A percentile compares a stretch with the other conserved stretches of the same genome.
phyloP scores from a whole-genome alignment of 2,329 filamentous ascomycete species.

The Talaromyces sp. region DNA sequence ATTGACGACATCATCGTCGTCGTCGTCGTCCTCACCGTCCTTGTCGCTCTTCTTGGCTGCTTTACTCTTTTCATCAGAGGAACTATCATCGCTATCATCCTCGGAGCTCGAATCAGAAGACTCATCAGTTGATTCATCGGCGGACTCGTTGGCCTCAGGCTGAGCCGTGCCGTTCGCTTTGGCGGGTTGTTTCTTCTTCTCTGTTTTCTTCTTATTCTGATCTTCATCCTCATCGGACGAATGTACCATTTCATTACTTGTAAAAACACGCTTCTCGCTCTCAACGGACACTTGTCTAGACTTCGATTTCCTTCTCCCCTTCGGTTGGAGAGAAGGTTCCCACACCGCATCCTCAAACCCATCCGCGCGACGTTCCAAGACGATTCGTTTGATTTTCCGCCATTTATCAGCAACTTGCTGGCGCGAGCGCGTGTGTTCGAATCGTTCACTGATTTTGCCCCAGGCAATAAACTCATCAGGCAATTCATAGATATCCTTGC shows the following conservation, averaged over 20 bases:
- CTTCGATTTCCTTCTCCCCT: background rate
- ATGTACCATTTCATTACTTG: background rate
- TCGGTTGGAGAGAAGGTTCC: background rate
- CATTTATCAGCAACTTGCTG: constrained; percentile 42
- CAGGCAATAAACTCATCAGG: constrained; percentile 32
- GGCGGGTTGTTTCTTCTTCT: background rate
- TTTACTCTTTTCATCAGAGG: background rate
- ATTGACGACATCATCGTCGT: background rate
- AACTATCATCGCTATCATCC: background rate
- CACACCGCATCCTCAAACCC: constrained; percentile 26
- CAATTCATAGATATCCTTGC: constrained; percentile 38
- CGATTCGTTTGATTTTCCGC: constrained; percentile 31
- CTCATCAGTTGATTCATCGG: background rate
- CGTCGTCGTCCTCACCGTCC: background rate
- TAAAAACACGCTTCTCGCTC: background rate
- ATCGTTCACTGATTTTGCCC: constrained; percentile 30
- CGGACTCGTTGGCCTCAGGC: background rate
- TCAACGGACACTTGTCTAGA: background rate
- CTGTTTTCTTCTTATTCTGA: background rate
- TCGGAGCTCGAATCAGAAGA: constrained; percentile 1
- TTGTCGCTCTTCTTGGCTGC: background rate
- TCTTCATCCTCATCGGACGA: constrained; percentile 10
- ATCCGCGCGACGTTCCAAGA: constrained; percentile 23
- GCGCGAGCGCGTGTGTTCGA: constrained; percentile 33
- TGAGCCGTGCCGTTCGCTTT: background rate